Evolutionary conservation across 306 rosid species (phyloP).

Genomic region (Pterocarpus santalinus): DNA sequence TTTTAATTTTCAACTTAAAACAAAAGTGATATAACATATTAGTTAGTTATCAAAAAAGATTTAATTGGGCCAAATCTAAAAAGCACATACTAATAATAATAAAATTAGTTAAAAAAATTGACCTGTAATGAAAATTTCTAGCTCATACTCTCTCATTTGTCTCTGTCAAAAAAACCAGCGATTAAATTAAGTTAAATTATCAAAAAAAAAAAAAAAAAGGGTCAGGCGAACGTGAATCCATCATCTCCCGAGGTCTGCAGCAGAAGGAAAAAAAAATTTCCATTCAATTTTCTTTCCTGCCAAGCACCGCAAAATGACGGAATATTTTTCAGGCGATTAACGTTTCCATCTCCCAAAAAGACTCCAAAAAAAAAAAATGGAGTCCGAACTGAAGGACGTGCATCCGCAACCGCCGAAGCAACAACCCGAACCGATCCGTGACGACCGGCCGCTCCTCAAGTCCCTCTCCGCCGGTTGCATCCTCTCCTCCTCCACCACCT

Average conservation of each 20-base stretch:
- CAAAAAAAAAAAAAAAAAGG: background rate
- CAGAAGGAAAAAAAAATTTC: background rate
- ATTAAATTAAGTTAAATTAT: background rate
- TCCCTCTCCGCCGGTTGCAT: slow-evolving; percentile 43
- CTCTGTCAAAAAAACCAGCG: background rate
- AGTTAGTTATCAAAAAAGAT: no score
- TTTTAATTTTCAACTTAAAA: no score
- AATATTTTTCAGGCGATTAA: no score
- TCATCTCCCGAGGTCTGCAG: background rate
- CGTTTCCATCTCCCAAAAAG: background rate
- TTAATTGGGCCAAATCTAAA: no score
- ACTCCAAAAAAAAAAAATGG: slow-evolving; percentile 14
- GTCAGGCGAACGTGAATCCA: slow-evolving; percentile 30
- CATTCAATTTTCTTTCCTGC: background rate
- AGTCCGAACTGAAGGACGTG: slow-evolving; percentile 65
- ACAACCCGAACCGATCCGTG: slow-evolving; percentile 41
- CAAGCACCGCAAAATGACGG: background rate
- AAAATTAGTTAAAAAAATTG: no score
- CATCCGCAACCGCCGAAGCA: slow-evolving; percentile 46
- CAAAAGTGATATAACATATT: no score
- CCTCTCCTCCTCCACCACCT: slow-evolving; percentile 38
- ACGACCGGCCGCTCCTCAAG: slow-evolving; percentile 73
- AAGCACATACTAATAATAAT: no score
- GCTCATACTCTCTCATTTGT: no score
- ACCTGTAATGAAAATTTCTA: background rate